These are phyloP conservation scores for Pleurotus tuber-regium DNA, from an alignment of 768 basidiomycete genomes.

Conservation along the genomic window DNA sequence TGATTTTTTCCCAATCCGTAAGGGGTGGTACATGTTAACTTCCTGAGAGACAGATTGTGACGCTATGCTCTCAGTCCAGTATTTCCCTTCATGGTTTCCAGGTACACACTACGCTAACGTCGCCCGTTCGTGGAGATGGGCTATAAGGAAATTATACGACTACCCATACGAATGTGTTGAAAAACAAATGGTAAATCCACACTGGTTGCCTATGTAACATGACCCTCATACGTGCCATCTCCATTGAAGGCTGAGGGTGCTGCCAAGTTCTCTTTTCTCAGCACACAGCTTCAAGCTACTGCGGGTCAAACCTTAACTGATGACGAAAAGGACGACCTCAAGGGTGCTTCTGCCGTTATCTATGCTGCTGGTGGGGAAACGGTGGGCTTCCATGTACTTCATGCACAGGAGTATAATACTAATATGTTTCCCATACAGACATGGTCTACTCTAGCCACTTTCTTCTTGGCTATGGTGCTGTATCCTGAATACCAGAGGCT, in stretches of 20 bases:
- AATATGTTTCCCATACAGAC: background rate
- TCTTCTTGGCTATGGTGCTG: constrained; percentile 1
- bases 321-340: constrained; percentile 18
- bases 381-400: constrained; percentile 20
- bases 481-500: constrained; percentile 8
- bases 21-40: constrained; percentile 8
- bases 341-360: constrained; percentile 18
- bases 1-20: constrained; percentile 26
- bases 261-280: constrained; percentile 22
- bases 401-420: background rate
- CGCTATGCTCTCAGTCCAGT: constrained; percentile 18
- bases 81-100: constrained; percentile 33
- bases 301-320: constrained; percentile 14
- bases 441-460: background rate
- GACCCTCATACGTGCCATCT: background rate
- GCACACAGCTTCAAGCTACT: constrained; percentile 15
- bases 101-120: constrained; percentile 20
- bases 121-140: constrained; percentile 17
- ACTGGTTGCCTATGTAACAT: background rate
- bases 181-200: constrained; percentile 27
- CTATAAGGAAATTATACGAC: constrained; percentile 22
- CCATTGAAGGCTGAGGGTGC: constrained; percentile 19
- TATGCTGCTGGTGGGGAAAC: constrained; percentile 35
- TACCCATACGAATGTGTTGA: constrained; percentile 29
- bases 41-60: background rate